These are phyloP conservation scores for Hortiboletus campestris DNA, from an alignment of 768 basidiomycete species.

Conservation along the genomic window DNA sequence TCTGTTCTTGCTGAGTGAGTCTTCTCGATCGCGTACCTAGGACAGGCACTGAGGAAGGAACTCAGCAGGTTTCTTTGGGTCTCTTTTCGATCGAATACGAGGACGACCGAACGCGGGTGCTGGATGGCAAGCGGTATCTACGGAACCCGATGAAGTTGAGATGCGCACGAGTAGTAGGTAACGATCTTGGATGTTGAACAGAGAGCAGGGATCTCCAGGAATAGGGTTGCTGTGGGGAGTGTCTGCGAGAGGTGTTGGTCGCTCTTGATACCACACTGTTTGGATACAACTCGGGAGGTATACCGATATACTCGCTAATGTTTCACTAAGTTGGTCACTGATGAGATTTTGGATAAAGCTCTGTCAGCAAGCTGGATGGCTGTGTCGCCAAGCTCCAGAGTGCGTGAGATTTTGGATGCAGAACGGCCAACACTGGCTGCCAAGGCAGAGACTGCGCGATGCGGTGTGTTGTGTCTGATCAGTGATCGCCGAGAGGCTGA, in stretches of 20 bases:
- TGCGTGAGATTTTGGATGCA: conserved; percentile 14
- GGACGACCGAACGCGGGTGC: conserved; percentile 53
- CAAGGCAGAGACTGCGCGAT: background rate
- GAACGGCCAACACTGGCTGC: no score
- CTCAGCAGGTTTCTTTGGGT: conserved; percentile 40
- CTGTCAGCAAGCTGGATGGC: background rate
- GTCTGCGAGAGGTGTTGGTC: background rate
- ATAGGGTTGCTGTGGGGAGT: background rate
- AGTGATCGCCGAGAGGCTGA: background rate
- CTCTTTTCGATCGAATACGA: conserved; percentile 45
- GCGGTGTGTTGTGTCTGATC: background rate
- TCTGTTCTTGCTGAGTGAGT: conserved; percentile 38
- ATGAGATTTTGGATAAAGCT: no score
- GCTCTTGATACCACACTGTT: background rate
- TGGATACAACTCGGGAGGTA: background rate
- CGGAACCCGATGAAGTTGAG: conserved; percentile 66
- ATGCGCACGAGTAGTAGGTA: conserved; percentile 30
- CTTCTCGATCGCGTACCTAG: background rate
- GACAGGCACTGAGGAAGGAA: background rate
- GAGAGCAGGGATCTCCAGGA: background rate
- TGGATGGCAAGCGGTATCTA: conserved; percentile 80
- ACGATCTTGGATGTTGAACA: background rate
- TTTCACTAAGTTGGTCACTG: no score
- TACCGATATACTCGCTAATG: background rate
- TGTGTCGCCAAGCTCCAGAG: no score